A percentile compares a stretch with the other conserved stretches of the same genome.
phyloP scores from a whole-genome alignment of 169 alveolate species.

The Plasmodium falciparum region DNA sequence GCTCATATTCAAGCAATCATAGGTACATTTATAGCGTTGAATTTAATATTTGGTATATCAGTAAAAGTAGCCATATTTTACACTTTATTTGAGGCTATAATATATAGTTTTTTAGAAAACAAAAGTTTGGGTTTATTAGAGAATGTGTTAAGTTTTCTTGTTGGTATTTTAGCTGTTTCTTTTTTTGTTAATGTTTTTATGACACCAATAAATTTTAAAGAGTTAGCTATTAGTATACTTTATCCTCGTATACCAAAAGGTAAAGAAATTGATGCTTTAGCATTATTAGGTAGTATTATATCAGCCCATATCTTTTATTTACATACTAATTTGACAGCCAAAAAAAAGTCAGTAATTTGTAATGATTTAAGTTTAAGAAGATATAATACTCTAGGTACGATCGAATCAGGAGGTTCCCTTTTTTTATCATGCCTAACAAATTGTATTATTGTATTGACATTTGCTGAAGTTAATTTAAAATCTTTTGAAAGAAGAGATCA shows the following conservation, averaged over 20 bases:
- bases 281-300: constrained; percentile 59
- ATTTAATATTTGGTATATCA: constrained; percentile 69
- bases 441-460: constrained; percentile 72
- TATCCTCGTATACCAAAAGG: constrained; percentile 66
- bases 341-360: constrained; percentile 42
- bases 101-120: constrained; percentile 65
- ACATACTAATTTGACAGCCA: constrained; percentile 71
- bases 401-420: constrained; percentile 61
- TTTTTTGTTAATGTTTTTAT: constrained; percentile 71
- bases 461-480: constrained; percentile 61
- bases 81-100: constrained; percentile 57
- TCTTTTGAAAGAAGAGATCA: constrained; percentile 29
- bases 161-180: constrained; percentile 48
- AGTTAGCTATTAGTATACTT: constrained; percentile 34
- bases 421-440: constrained; percentile 64
- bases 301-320: constrained; percentile 74
- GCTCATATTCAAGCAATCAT: constrained; percentile 73
- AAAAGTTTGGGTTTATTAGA: constrained; percentile 50
- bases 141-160: constrained; percentile 62
- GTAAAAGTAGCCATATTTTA: constrained; percentile 60
- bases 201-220: constrained; percentile 55
- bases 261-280: constrained; percentile 66
- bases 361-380: constrained; percentile 44
- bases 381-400: constrained; percentile 49
- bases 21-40: constrained; percentile 59